Evolutionary conservation across 148 eudicot species (phyloP).

Genomic region (Arbutus unedo): DNA sequence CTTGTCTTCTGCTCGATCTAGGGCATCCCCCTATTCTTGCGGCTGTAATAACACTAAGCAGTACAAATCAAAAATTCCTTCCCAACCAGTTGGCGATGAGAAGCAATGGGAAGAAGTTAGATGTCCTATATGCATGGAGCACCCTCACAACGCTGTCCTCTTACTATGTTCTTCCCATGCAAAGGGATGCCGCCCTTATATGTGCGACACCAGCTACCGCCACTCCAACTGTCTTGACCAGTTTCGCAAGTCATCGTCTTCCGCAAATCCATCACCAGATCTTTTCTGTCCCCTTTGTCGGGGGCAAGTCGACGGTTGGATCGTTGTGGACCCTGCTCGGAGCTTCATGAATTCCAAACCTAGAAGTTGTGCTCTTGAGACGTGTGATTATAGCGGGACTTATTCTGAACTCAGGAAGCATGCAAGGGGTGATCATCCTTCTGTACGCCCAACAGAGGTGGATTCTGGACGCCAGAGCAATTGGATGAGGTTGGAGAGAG

Average conservation of each 20-base stretch:
- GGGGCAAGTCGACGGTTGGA: conserved; percentile 36
- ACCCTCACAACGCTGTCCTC: conserved; percentile 30
- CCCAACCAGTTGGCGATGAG: conserved; percentile 12
- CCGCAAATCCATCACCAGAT: neutral
- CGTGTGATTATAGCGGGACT: conserved; percentile 31
- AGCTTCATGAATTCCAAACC: conserved; percentile 32
- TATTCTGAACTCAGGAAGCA: conserved; percentile 34
- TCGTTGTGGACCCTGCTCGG: conserved; percentile 28
- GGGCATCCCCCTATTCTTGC: conserved; percentile 34
- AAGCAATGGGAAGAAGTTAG: conserved; percentile 32
- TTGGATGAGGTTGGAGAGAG: conserved; percentile 18
- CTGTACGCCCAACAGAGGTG: conserved; percentile 19
- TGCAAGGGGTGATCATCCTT: conserved; percentile 35
- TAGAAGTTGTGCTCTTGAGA: conserved; percentile 36
- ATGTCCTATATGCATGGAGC: conserved; percentile 35
- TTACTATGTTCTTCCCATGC: conserved; percentile 30
- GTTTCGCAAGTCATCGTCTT: conserved; percentile 20
- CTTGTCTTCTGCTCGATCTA: conserved; percentile 22
- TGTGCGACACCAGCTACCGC: conserved; percentile 30
- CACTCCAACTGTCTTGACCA: conserved; percentile 34
- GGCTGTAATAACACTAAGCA: conserved; percentile 9
- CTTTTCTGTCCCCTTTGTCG: conserved; percentile 43
- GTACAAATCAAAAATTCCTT: conserved; percentile 7
- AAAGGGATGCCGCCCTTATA: conserved; percentile 31
- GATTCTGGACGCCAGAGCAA: conserved; percentile 18